Evolutionary conservation across 805 yeast species (phyloP).

Genomic region (Cyberlindnera subsufficiens): DNA sequence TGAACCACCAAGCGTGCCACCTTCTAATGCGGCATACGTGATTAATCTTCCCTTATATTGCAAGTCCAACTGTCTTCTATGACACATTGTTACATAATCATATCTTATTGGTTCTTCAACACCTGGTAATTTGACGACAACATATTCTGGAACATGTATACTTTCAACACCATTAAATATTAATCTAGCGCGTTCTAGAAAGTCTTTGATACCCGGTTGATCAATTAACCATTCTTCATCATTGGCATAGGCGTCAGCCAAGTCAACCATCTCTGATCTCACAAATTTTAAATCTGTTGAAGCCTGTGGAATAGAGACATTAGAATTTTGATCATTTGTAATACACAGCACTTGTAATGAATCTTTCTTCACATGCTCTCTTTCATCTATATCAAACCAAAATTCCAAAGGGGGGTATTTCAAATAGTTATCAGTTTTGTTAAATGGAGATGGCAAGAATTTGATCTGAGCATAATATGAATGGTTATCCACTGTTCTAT

Average conservation of each 20-base stretch:
- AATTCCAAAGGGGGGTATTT: conserved; percentile 50
- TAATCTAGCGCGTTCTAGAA: conserved; percentile 31
- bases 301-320: conserved; percentile 36
- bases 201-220: conserved; percentile 40
- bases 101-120: conserved; percentile 36
- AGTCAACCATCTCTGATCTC: conserved; percentile 11
- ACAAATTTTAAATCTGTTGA: conserved; percentile 39
- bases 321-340: conserved; percentile 37
- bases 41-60: conserved; percentile 28
- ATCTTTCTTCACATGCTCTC: conserved; percentile 27
- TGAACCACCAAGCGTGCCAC: conserved; percentile 55
- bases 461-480: conserved; percentile 37
- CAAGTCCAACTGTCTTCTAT: conserved; percentile 41
- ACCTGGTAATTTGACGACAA: conserved; percentile 31
- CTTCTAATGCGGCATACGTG: conserved; percentile 44
- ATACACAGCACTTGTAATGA: conserved; percentile 37
- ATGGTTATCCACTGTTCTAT: conserved; percentile 21
- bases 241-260: conserved; percentile 11
- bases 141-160: conserved; percentile 32
- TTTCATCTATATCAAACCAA: conserved; percentile 40
- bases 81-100: conserved; percentile 36
- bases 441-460: conserved; percentile 39
- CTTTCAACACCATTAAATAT: conserved; percentile 34
- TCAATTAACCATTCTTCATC: conserved; percentile 18
- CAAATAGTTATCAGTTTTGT: conserved; percentile 21